Base-by-base conservation (phyloP, 2,329 filamentous ascomycete species). In the Aureobasidium vineae region DNA sequence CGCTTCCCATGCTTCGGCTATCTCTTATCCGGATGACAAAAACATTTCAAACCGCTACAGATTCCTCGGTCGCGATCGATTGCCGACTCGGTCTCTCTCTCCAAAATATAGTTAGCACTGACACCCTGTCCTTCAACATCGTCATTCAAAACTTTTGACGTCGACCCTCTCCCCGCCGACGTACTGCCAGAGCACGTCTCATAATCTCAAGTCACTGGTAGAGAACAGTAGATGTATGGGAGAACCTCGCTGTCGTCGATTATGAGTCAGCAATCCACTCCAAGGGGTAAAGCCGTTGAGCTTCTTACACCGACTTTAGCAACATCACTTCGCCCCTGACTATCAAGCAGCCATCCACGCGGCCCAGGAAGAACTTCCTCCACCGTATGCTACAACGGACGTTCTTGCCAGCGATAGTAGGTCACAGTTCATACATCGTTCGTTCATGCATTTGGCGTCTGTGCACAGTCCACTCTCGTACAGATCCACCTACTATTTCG, bases 231-330 rank as follows among this genome's bases (percentile, higher is more conserved):
- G 7, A 15, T 16, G 4, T 38, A 23, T 16, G 26, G 11, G 2
- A 16, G 16, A 26, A n/a, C 15, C 40, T 15, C 21, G 19, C 11
- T 23, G 26, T 47, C 41, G 28, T 15, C 6, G 3, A 13, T 38
- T 11, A 28, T 38, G 54, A 43, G 28, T 60, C 28, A 36, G 40
- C 40, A 33, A 33, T 60, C 41, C 41, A 47, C 41, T 38, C 11
- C 10, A 45, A 43, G 54, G 56, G 56, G 38, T 60, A 33, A 60
- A 60, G 26, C 56, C 56, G 56, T 60, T 60, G 40, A 19, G 19
- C 19, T 36, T 23, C n/a, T 7, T 6, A 33, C 26, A 60, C 21
- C 56, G 41, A 47, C 28, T 60, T 13, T 11, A 36, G 8, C 2
- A 47, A 41, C 23, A 16, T 26, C 28, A 47, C 5, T 1, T 4